These are phyloP conservation scores for Pythium dissimile DNA, from an alignment of 352 stramenopile species.

Conservation along the genomic window DNA sequence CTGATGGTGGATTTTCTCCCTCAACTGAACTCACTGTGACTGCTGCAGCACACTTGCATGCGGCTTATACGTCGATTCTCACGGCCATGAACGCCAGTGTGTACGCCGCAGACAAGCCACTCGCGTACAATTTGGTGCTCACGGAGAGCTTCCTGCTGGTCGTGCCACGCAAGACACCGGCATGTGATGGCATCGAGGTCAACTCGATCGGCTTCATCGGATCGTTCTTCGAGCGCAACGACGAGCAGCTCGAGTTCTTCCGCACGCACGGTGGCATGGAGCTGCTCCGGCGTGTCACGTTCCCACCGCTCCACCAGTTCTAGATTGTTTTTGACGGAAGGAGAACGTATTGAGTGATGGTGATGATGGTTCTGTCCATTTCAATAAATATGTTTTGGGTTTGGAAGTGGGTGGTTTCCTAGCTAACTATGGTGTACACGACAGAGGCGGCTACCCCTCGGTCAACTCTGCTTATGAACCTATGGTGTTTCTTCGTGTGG, in stretches of 20 bases:
- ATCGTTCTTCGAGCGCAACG: constrained; percentile 69
- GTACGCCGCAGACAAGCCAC: constrained; percentile 31
- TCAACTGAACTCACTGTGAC: neutral
- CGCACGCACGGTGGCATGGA: constrained; percentile 46
- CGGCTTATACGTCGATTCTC: constrained; percentile 49
- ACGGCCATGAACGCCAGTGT: constrained; percentile 33
- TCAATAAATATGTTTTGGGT: constrained; percentile 20
- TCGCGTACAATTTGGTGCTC: constrained; percentile 78
- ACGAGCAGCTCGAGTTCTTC: constrained; percentile 57
- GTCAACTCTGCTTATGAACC: constrained; percentile 10
- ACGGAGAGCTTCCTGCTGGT: constrained; percentile 73
- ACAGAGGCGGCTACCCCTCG: constrained; percentile 22
- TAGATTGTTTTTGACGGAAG: too few species aligned
- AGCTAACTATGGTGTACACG: constrained; percentile 15
- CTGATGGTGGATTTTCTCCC: neutral
- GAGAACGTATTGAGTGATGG: neutral
- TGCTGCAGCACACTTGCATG: constrained; percentile 28
- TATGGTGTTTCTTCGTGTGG: constrained; percentile 2
- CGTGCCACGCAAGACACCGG: constrained; percentile 50
- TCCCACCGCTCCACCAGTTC: constrained; percentile 30
- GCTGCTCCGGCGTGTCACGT: constrained; percentile 61
- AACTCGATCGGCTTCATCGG: constrained; percentile 85
- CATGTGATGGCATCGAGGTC: constrained; percentile 68
- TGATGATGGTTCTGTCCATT: constrained; percentile 10
- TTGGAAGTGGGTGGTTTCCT: neutral